Percentiles rank a stretch among this genome's conserved stretches.
phyloP scores from a whole-genome alignment of 202 grass and related monocot species.

The Setaria italica region DNA sequence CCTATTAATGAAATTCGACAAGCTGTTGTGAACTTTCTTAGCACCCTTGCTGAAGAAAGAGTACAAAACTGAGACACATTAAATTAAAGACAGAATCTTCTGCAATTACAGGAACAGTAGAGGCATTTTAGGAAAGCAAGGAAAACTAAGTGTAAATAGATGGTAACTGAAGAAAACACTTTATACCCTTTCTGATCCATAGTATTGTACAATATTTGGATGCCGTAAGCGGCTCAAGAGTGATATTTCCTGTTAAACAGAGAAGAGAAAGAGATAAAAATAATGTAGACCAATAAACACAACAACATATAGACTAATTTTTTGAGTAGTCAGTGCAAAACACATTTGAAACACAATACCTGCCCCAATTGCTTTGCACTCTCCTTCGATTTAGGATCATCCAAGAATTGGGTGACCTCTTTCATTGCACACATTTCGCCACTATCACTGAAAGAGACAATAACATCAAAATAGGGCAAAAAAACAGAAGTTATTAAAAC shows the following conservation, averaged over 20 bases:
- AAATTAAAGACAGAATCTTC: conserved; percentile 37
- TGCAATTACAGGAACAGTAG: conserved; percentile 26
- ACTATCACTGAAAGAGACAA: conserved; percentile 73
- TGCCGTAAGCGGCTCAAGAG: conserved; percentile 87
- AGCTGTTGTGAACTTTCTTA: conserved; percentile 7
- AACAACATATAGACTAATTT: conserved; percentile 25
- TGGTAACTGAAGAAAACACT: conserved; percentile 41
- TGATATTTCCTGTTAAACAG: conserved; percentile 84
- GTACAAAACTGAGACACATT: not conserved
- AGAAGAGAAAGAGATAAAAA: not conserved
- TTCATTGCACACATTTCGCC: conserved; percentile 99
- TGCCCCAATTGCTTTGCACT: conserved; percentile 94
- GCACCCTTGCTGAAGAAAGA: conserved; percentile 35
- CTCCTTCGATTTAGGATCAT: conserved; percentile 99
- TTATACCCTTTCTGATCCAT: conserved; percentile 93
- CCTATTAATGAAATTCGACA: conserved; percentile 31
- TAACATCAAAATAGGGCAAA: conserved; percentile 32
- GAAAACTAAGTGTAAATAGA: conserved; percentile 36
- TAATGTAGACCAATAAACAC: conserved; percentile 15
- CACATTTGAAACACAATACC: conserved; percentile 54
- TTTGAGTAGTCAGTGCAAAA: conserved; percentile 13
- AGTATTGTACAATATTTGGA: conserved; percentile 97
- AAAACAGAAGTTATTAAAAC: conserved; percentile 32
- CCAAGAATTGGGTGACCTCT: conserved; percentile 94
- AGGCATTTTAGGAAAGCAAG: conserved; percentile 23